Percentiles rank a stretch among this genome's conserved stretches.
Conservation (phyloP, 176 grass and related monocot genomes). For the Rhipidocladum racemiflorum region DNA sequence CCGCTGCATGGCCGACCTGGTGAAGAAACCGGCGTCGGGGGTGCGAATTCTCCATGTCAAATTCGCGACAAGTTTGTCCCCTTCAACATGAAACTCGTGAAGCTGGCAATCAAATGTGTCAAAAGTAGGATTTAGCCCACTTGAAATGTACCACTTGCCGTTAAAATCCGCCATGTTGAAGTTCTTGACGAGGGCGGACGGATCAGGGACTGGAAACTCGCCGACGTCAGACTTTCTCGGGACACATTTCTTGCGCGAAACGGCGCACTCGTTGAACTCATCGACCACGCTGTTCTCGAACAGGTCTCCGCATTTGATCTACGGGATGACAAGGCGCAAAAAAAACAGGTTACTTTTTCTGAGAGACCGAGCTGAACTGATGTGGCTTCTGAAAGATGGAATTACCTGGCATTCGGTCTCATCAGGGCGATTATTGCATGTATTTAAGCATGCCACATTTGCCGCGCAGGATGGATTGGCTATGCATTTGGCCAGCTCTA, state of each 20-base stretch:
- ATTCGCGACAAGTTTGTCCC: constrained; percentile 70
- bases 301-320: constrained; percentile 98
- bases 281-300: constrained; percentile 91
- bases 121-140: constrained; percentile 88
- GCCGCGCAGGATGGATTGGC: constrained; percentile 93
- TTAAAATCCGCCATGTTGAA: constrained; percentile 89
- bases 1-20: constrained; percentile 55
- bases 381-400: neutral
- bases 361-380: neutral
- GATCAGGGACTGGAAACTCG: constrained; percentile 76
- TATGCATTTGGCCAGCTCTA: constrained; percentile 93
- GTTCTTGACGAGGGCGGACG: constrained; percentile 60
- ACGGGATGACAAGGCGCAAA: neutral
- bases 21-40: constrained; percentile 77
- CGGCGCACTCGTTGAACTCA: constrained; percentile 94
- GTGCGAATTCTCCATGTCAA: constrained; percentile 77
- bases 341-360: neutral
- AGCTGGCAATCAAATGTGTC: constrained; percentile 90
- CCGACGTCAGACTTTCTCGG: constrained; percentile 76
- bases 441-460: constrained; percentile 93
- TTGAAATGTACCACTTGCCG: constrained; percentile 96
- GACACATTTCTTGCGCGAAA: constrained; percentile 95
- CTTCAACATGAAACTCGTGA: constrained; percentile 84
- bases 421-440: constrained; percentile 86
- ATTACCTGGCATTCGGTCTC: constrained; percentile 96